These are phyloP conservation scores for Candida incommunis DNA, from an alignment of 805 yeast species.

Conservation along the genomic window DNA sequence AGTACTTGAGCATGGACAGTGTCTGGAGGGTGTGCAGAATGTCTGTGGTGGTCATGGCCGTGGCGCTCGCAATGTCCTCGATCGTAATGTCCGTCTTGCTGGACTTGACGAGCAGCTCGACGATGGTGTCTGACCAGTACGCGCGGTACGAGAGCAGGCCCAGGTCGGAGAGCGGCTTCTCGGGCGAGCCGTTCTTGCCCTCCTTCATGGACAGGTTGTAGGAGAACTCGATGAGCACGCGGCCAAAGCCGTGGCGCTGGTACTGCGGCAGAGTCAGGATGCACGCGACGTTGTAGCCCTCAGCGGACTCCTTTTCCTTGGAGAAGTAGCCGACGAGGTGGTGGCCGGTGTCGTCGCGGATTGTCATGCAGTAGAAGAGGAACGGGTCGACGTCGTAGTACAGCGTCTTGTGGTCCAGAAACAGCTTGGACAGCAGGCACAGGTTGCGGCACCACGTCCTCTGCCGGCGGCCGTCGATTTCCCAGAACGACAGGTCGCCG, in stretches of 20 bases:
- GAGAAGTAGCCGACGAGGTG: conserved; percentile 95
- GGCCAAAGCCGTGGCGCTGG: conserved; percentile 91
- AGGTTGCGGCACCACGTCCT: conserved; percentile 95
- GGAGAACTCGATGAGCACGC: conserved; percentile 81
- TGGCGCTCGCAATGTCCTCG: conserved; percentile 73
- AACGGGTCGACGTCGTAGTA: conserved; percentile 98
- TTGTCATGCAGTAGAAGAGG: conserved; percentile 89
- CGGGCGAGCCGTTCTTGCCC: conserved; percentile 90
- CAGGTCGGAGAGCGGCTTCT: conserved; percentile 89
- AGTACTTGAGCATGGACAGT: conserved; percentile 75
- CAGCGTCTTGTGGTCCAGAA: conserved; percentile 88
- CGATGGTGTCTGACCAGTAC: conserved; percentile 86
- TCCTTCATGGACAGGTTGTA: conserved; percentile 83
- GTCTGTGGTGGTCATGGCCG: conserved; percentile 95
- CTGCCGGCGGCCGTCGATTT: conserved; percentile 92
- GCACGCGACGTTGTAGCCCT: conserved; percentile 92
- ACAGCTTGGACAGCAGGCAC: conserved; percentile 78
- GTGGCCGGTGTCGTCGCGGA: conserved; percentile 79
- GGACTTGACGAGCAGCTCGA: conserved; percentile 47
- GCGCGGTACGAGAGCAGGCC: conserved; percentile 91
- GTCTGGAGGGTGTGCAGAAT: conserved; percentile 88
- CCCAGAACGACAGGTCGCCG: conserved; percentile 85
- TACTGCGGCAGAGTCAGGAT: conserved; percentile 91
- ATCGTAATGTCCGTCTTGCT: conserved; percentile 56
- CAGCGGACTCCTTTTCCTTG: conserved; percentile 93